phyloP scores from a whole-genome alignment of 2,329 filamentous ascomycete species.

The Aspergillus flavus region DNA sequence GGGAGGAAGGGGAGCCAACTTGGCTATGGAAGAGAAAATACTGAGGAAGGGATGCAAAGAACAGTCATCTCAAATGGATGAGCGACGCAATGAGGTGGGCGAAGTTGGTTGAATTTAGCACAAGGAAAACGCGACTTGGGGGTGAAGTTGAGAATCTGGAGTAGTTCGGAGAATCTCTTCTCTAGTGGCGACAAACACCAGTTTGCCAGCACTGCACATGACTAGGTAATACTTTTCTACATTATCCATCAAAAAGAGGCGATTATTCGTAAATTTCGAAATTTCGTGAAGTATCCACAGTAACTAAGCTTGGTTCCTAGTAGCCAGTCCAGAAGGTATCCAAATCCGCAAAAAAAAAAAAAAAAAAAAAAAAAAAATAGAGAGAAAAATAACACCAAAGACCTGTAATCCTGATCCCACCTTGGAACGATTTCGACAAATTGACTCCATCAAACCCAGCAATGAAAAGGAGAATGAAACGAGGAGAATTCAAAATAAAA shows the following conservation, averaged over 20 bases:
- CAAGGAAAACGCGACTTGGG: not conserved
- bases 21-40: constrained; percentile 23
- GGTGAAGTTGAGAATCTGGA: not conserved
- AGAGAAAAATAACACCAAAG: not conserved
- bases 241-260: not conserved
- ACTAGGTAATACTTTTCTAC: not conserved
- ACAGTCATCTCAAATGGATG: not conserved
- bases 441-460: constrained; percentile 3
- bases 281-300: not conserved
- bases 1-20: constrained; percentile 39
- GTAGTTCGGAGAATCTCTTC: not conserved
- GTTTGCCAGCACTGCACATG: not conserved
- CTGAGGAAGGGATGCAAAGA: not conserved
- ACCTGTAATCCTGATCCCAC: constrained; percentile 2
- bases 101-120: not conserved
- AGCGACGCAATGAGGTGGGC: not conserved
- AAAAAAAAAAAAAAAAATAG: not conserved
- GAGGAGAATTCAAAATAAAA: not conserved
- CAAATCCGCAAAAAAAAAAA: not conserved
- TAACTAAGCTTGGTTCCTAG: constrained; percentile 1
- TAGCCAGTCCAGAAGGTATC: constrained; percentile 2
- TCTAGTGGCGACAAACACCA: not conserved
- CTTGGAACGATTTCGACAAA: not conserved
- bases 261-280: not conserved
- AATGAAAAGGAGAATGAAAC: constrained; percentile 5